phyloP scores from a whole-genome alignment of 306 rosid genomes.

The Malus asiatica region DNA sequence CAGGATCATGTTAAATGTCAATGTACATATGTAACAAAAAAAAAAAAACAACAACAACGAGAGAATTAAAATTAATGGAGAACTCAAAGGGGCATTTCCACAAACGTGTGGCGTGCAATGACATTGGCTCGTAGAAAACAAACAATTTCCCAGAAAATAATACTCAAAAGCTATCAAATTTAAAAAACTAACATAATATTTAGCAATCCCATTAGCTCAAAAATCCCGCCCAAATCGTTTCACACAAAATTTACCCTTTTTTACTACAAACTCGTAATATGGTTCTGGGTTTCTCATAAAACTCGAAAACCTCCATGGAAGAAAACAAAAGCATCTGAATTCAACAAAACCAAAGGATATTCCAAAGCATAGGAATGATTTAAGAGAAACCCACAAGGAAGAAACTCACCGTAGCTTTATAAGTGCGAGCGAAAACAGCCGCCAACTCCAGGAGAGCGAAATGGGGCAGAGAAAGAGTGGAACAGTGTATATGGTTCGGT shows the following conservation, averaged over 20 bases:
- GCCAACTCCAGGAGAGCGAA: neutral
- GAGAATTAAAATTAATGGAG: neutral
- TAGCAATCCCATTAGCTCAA: neutral
- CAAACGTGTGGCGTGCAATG: neutral
- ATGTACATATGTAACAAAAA: neutral
- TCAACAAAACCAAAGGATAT: neutral
- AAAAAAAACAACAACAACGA: neutral
- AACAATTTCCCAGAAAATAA: neutral
- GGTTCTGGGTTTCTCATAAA: neutral
- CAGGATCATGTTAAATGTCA: neutral
- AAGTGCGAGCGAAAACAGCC: neutral
- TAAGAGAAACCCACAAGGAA: neutral
- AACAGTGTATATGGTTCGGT: neutral
- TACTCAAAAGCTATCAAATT: neutral
- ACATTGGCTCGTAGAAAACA: neutral
- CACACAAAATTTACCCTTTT: neutral
- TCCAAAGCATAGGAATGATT: neutral
- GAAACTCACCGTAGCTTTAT: constrained; percentile 1
- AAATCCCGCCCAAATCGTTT: neutral
- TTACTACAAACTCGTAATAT: neutral
- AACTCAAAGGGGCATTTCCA: constrained; percentile 3
- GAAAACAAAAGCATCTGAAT: neutral
- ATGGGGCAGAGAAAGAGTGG: neutral
- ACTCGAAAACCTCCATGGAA: neutral
- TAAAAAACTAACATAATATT: neutral